Conservation (phyloP, 2,329 filamentous ascomycete genomes). For the Furcasterigmium sp. region DNA sequence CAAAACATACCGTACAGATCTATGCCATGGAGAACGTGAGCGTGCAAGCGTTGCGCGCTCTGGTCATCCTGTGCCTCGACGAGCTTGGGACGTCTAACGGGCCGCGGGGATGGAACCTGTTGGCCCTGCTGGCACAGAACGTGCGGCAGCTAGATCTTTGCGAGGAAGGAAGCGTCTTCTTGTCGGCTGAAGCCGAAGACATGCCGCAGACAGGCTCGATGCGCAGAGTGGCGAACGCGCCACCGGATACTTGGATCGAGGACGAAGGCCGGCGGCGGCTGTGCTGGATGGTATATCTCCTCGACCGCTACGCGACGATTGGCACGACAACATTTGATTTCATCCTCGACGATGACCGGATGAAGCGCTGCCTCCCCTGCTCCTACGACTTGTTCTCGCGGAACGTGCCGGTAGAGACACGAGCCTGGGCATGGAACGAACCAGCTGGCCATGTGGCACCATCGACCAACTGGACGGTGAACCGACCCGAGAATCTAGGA, state of each 20-base stretch:
- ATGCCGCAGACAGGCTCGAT: slow-evolving; percentile 26
- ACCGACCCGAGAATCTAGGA: slow-evolving; percentile 35
- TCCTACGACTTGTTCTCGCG: slow-evolving; percentile 39
- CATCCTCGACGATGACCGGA: slow-evolving; percentile 31
- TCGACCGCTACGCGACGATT: slow-evolving; percentile 37
- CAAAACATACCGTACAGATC: slow-evolving; percentile 31
- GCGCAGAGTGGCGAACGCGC: slow-evolving; percentile 25
- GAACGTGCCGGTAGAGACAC: slow-evolving; percentile 36
- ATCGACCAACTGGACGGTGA: slow-evolving; percentile 14
- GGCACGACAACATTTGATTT: slow-evolving; percentile 35
- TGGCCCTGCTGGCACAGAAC: slow-evolving; percentile 31
- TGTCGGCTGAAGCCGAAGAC: slow-evolving; percentile 25
- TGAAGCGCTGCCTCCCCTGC: slow-evolving; percentile 34
- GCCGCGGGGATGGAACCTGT: slow-evolving; percentile 34
- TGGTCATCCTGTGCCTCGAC: slow-evolving; percentile 35
- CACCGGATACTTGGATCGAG: slow-evolving; percentile 37
- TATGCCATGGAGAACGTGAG: slow-evolving; percentile 36
- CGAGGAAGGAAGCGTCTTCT: slow-evolving; percentile 31
- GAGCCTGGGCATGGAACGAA: slow-evolving; percentile 18
- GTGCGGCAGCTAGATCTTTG: slow-evolving; percentile 32
- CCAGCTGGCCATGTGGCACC: slow-evolving; percentile 13
- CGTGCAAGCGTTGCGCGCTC: slow-evolving; percentile 30
- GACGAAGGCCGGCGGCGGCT: slow-evolving; percentile 35
- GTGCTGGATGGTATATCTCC: slow-evolving; percentile 39
- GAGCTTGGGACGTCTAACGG: slow-evolving; percentile 37